Evolutionary conservation across 2,329 filamentous ascomycete species (phyloP), one percentile per base, ranked within the genome.

Genomic region (Ophiostoma novo-ulmi): DNA sequence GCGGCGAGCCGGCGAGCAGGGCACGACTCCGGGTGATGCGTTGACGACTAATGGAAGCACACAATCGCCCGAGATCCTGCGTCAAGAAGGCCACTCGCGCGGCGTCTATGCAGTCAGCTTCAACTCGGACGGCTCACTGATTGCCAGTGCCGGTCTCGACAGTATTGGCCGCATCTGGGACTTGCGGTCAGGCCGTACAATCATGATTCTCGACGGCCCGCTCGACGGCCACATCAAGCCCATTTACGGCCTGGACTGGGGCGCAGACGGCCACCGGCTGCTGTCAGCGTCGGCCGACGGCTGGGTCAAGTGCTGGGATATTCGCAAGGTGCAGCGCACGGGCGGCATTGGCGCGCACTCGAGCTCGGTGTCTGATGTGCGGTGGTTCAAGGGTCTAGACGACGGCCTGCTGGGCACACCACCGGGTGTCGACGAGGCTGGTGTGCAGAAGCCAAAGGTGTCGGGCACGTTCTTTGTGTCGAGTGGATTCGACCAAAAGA

Each of bases 291-390:
- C 93, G 17, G 93, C 90, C 1, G 95, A 99, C 77, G 94, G 94
- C 22, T 98, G 95, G 87, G 89, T 97, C 77, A 98, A 97, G 80
- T 97, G 94, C 80, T 99, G 95, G 95, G 95, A 99, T 78, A 85
- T 99, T 69, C 89, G 95, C 65, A 94, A 95, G 76, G 94, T 98
- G 67, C 87, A 91, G 75, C 89, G 89, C 73, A 90, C 88, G 0
- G 94, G 92, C 14, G 92, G 91, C 22, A 91, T 99, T 66, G 95
- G 94, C 67, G 94, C 95, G 7, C 95, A 99, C 79, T 90, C 88
- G 68, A 94, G 93, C 74, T 91, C 95, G 44, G 94, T 99, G 8
- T 95, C 93, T 0, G 95, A 99, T 79, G 81, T 99, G 73, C 85
- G 93, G 73, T 98, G 95, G 93, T 98, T 91, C 82, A 96, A 95